Base-by-base conservation (phyloP, 768 basidiomycete genomes). In the Lactarius sp. region DNA sequence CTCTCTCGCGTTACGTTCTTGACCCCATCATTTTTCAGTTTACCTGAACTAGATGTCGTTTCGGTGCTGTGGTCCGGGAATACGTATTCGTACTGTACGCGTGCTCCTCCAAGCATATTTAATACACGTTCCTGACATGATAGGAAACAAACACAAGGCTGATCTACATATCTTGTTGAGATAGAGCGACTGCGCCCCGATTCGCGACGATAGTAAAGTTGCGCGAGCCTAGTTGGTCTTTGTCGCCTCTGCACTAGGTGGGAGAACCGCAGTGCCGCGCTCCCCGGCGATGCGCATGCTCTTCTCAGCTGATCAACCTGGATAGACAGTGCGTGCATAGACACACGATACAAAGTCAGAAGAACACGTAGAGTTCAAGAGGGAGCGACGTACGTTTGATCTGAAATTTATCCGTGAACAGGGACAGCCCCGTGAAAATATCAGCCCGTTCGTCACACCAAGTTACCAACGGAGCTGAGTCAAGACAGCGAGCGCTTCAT, bases 151-250 rank as follows among this genome's bases (percentile, higher is more conserved):
- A 47, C 8, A 47, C 6, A 47, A 7, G 1, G n/a, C 9, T 16
- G 42, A 1, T 6, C 50, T 58, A 51, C 46, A 59, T 46, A 27
- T 46, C 36, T 31, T 54, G 0, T 6, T 50, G 27, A 2, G 60
- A 16, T 34, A 61, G 34, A 18, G 27, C 20, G 34, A 18, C 13
- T 6, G 52, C 42, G 20, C 60, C 53, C 5, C 20, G 55, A 47
- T 88, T 88, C 6, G 68, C 69, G 55, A 89, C 76, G 22, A 83
- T 37, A 1, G 84, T 85, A 62, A 82, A 87, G 51, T 69, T 69
- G 0, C 73, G 70, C 14, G 52, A 70, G 5, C 75, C 36, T 70
- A 69, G 3, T 75, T 79, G 27, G 66, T 71, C 68, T 78, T 77
- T 16, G 72, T 74, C 2, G 84, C 80, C 2, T 75, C 71, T 0